Conservation (phyloP, 2,329 filamentous ascomycete species). For the Myriosclerotinia curreyana region DNA sequence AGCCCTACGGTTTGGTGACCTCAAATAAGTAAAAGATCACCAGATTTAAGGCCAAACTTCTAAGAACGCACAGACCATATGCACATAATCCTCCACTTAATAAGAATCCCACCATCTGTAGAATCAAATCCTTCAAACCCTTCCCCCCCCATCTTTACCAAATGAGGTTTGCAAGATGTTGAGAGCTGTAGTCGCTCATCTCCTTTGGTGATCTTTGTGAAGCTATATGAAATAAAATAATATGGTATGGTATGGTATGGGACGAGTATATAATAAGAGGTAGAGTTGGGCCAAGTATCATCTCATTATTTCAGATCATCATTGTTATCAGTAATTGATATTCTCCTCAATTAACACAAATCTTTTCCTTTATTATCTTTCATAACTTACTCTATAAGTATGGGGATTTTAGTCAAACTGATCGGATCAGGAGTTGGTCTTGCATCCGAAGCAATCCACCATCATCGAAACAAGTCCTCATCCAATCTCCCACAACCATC, state of each 20-base stretch:
- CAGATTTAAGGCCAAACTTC: background rate
- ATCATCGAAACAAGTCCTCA: slow-evolving; percentile 24
- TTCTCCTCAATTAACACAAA: background rate
- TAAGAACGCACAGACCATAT: background rate
- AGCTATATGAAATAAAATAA: background rate
- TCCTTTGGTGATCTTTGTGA: background rate
- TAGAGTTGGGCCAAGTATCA: background rate
- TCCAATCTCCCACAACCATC: slow-evolving; percentile 4
- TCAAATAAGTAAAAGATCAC: background rate
- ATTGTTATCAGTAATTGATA: background rate
- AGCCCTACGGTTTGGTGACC: background rate
- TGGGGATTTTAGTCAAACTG: slow-evolving; percentile 31
- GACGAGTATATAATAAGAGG: slow-evolving; percentile 14
- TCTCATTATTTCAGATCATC: background rate
- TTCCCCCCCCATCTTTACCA: background rate
- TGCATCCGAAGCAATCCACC: slow-evolving; percentile 31
- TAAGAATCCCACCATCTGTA: too few species aligned
- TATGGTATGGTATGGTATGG: background rate
- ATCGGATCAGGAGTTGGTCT: slow-evolving; percentile 34
- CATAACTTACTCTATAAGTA: slow-evolving; percentile 10
- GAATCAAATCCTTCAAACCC: too few species aligned
- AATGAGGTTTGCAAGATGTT: slow-evolving; percentile 13
- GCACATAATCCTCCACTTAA: background rate
- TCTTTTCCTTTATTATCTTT: background rate
- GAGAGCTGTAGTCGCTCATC: background rate